These are phyloP conservation scores for Colletotrichum cordylinicola DNA, from an alignment of 2,329 filamentous ascomycete species.

Conservation along the genomic window DNA sequence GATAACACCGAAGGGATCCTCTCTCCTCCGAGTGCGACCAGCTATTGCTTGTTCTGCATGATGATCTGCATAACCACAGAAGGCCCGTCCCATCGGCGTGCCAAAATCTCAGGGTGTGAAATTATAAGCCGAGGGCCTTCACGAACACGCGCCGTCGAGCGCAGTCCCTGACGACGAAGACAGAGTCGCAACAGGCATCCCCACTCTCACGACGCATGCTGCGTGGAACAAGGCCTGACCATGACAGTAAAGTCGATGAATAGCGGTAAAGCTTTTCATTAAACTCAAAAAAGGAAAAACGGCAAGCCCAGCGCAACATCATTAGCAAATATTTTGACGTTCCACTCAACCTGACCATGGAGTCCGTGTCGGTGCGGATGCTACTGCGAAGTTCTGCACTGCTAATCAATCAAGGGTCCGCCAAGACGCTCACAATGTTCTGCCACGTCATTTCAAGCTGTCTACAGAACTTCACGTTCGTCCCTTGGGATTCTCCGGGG, in stretches of 20 bases:
- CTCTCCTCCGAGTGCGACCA: not conserved
- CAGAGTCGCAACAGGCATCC: not conserved
- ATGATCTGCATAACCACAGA: not conserved
- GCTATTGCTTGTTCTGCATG: not conserved
- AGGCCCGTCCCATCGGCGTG: not conserved
- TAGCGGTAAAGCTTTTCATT: not conserved
- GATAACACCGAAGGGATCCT: not conserved
- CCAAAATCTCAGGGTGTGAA: not conserved
- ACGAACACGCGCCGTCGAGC: not conserved
- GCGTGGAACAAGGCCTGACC: not conserved
- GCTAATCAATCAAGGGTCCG: not conserved
- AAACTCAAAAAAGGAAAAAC: not conserved
- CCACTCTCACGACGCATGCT: not conserved
- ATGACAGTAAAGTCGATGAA: not conserved
- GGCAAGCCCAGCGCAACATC: not conserved
- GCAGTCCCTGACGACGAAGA: not conserved
- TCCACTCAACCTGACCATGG: not conserved
- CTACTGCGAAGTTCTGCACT: not conserved
- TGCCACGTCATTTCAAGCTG: not conserved
- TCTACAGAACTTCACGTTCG: not conserved
- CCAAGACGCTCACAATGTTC: not conserved
- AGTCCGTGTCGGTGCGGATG: not conserved
- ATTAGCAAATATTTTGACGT: not conserved
- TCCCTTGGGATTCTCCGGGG: not conserved
- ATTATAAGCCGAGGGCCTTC: not conserved